Evolutionary conservation across 345 rosid genomes (phyloP), one percentile per base, ranked within the genome.

Genomic region (Boechera retrofracta): DNA sequence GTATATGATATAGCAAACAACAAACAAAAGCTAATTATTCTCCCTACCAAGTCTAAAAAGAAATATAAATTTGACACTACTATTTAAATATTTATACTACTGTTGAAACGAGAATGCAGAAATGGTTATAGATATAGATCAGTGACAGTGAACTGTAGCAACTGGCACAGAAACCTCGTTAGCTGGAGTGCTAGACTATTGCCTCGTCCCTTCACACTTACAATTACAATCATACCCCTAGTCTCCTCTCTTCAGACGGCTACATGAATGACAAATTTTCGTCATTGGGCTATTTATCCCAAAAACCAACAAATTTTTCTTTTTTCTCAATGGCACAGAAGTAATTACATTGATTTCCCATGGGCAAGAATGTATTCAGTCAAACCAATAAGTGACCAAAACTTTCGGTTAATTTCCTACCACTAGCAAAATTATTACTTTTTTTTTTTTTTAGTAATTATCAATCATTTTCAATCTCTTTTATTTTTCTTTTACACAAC

Each of bases 141-240:
- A 78, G 77, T 65, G 77, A 48, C 71, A 55, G 47, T 71, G 75
- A 60, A 41, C 75, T 69, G 70, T 69, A 69, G 79, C 79, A 71
- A 72, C 80, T 71, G 81, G 67, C 72, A 49, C 29, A 64, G 62
- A 28, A 65, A 64, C 72, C 71, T 63, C 59, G 76, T 49, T 64
- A 72, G 16, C 16, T 16, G 16, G 16, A 16, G 16, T 16, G 16
- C 16, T 16, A 16, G 16, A 16, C 16, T 16, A 16, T 16, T 16
- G 16, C 16, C 16, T 16, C 16, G 16, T 16, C 16, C 16, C 16
- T 16, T 16, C 16, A 16, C 16, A 16, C 16, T 16, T 16, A 16
- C 16, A 16, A 16, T 16, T 16, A 16, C 82, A 45, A 73, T 67
- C 41, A 0, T 45, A 10, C 42, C 82, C 78, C 47, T 51, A 26